phyloP scores from a whole-genome alignment of 192 early-diverging fungal genomes.

The Coemansia sp. region DNA sequence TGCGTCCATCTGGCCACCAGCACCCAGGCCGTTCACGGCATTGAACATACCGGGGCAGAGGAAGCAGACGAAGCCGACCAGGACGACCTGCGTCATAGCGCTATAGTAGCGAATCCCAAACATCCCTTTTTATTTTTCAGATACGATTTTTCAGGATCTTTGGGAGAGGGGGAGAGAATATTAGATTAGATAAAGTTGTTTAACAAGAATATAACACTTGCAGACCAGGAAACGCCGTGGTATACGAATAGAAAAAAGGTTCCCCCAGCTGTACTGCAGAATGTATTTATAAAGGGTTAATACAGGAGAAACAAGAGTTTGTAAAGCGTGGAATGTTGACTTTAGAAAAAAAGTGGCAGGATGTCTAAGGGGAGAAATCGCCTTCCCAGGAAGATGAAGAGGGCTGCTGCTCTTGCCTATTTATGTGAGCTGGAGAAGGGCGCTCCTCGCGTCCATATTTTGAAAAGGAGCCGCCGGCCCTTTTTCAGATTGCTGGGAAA shows the following conservation, averaged over 20 bases:
- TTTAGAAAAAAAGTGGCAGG: too few species aligned
- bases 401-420: neutral
- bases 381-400: too few species aligned
- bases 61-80: slow-evolving; percentile 74
- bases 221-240: neutral
- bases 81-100: slow-evolving; percentile 67
- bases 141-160: neutral
- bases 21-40: slow-evolving; percentile 66
- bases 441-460: too few species aligned
- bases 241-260: neutral
- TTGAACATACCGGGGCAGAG: slow-evolving; percentile 82
- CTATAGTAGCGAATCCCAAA: slow-evolving; percentile 53
- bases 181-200: neutral
- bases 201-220: neutral
- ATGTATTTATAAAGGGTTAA: neutral
- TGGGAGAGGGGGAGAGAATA: too few species aligned
- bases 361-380: too few species aligned
- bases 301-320: neutral
- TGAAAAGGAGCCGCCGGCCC: neutral
- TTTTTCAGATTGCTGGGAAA: neutral
- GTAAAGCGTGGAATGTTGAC: too few species aligned
- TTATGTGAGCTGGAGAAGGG: neutral
- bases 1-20: slow-evolving; percentile 63
- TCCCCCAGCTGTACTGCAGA: neutral
- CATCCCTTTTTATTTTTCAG: slow-evolving; percentile 1